Conservation (phyloP, 305 asterid species). For the Fraxinus ornus region DNA sequence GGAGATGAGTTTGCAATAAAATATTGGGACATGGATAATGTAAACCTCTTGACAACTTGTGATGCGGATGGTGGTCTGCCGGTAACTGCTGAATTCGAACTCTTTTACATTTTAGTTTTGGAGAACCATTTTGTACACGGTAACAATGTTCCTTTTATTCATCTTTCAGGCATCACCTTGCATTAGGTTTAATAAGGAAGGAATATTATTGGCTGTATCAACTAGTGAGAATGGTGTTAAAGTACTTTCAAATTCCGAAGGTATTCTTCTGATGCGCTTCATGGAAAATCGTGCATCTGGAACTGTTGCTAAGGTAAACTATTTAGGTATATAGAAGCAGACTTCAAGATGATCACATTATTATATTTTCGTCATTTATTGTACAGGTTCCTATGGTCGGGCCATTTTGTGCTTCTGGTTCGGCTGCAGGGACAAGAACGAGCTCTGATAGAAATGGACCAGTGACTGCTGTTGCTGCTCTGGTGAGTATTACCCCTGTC, state of each 20-base stretch:
- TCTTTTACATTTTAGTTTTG: not conserved
- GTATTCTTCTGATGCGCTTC: conserved; percentile 33
- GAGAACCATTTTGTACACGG: conserved; percentile 11
- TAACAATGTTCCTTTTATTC: conserved; percentile 11
- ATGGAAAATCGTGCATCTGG: conserved; percentile 38
- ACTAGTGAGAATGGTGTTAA: conserved; percentile 58
- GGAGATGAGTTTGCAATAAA: conserved; percentile 69
- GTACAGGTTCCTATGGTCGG: conserved; percentile 43
- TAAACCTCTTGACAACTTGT: conserved; percentile 36
- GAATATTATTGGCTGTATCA: conserved; percentile 57
- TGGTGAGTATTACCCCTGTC: conserved; percentile 32
- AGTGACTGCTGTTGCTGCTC: conserved; percentile 28
- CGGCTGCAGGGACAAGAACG: conserved; percentile 39
- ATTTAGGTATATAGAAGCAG: not conserved
- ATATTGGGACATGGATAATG: conserved; percentile 72
- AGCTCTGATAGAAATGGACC: conserved; percentile 42
- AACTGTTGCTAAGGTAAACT: conserved; percentile 42
- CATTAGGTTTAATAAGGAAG: conserved; percentile 60
- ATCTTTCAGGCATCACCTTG: conserved; percentile 60
- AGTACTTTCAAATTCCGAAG: conserved; percentile 59
- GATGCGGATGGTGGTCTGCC: conserved; percentile 76
- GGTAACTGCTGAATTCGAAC: conserved; percentile 35
- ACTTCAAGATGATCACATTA: not conserved
- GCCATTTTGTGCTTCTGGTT: conserved; percentile 42
- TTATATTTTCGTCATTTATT: conserved; percentile 8